Evolutionary conservation across 1,284 basidiomycete species (phyloP).

Genomic region (Calocybe gambosa): DNA sequence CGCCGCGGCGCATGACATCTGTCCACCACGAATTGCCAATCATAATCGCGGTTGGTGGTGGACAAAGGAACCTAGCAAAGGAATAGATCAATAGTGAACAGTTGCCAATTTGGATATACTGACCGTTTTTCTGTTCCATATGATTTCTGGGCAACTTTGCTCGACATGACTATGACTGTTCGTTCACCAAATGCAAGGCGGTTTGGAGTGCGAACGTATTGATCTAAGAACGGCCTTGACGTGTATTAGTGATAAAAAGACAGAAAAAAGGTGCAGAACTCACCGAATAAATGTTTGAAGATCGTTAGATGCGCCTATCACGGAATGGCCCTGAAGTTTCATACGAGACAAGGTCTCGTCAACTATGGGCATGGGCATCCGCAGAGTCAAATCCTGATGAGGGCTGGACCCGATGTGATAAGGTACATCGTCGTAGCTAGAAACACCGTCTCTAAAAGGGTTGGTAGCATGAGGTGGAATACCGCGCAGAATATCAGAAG

Average conservation of each 20-base stretch:
- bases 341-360: slow-evolving; percentile 59
- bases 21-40: slow-evolving; percentile 96
- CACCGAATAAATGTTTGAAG: slow-evolving; percentile 77
- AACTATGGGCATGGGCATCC: slow-evolving; percentile 45
- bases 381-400: slow-evolving; percentile 48
- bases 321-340: slow-evolving; percentile 51
- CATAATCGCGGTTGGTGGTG: slow-evolving; percentile 91
- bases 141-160: slow-evolving; percentile 94
- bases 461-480: slow-evolving; percentile 66
- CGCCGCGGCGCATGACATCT: slow-evolving; percentile 61
- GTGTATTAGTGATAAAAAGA: slow-evolving; percentile 22
- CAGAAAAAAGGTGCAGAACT: slow-evolving; percentile 17
- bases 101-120: slow-evolving; percentile 17
- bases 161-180: slow-evolving; percentile 93
- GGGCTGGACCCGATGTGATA: slow-evolving; percentile 48
- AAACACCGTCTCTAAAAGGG: slow-evolving; percentile 42
- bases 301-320: slow-evolving; percentile 60
- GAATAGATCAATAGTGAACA: slow-evolving; percentile 5
- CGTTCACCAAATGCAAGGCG: slow-evolving; percentile 88
- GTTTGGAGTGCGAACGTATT: slow-evolving; percentile 81
- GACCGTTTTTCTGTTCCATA: slow-evolving; percentile 94
- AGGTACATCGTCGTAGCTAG: slow-evolving; percentile 51
- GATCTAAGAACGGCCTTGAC: slow-evolving; percentile 69
- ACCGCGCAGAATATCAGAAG: slow-evolving; percentile 53
- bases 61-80: slow-evolving; percentile 75